Evolutionary conservation across 345 rosid species (phyloP), one percentile per base, ranked within the genome.

Genomic region (Draba incana): DNA sequence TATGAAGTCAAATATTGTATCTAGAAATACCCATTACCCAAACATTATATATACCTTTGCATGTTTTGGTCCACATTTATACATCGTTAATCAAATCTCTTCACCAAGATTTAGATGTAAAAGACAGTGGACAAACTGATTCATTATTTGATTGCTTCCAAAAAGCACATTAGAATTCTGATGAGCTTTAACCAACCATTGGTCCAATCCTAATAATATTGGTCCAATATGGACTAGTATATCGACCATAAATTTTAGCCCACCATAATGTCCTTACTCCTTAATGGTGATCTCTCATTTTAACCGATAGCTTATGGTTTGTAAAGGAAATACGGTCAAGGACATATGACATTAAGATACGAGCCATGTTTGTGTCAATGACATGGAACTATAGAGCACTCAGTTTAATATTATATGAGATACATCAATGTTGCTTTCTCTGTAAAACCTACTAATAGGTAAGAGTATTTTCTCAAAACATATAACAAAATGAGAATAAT

Each of bases 101-200:
- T 28, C 31, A 28, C 3, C 31, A 2, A 5, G 5, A 3, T 28
- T 28, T 33, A 33, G 37, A 5, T 33, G 0, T 33, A 6, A 33
- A 33, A 33, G 37, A 33, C 1, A 33, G 37, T 33, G 37, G 37
- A 33, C 37, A 33, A 33, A 33, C n/a, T 35, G 24, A 5, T 42
- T 1, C 6, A 37, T 28, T 43, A 47, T 12, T 41, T 62, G 30
- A 33, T 47, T 62, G 25, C 46, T 57, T 46, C 46, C 63, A 13
- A 45, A 31, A 15, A 42, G 20, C 15, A 66, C n/a, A 16, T 42
- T 28, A 15, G 5, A 43, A 31, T 9, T 23, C 12, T 23, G 27
- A 33, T 67, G 71, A 63, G 46, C 55, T 67, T 58, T 7, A 37
- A 35, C 4, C 37, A 56, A 44, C 9, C 23, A 28, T 42, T 28